phyloP scores from a whole-genome alignment of 2,329 filamentous ascomycete species.

The Penicillium sp. region DNA sequence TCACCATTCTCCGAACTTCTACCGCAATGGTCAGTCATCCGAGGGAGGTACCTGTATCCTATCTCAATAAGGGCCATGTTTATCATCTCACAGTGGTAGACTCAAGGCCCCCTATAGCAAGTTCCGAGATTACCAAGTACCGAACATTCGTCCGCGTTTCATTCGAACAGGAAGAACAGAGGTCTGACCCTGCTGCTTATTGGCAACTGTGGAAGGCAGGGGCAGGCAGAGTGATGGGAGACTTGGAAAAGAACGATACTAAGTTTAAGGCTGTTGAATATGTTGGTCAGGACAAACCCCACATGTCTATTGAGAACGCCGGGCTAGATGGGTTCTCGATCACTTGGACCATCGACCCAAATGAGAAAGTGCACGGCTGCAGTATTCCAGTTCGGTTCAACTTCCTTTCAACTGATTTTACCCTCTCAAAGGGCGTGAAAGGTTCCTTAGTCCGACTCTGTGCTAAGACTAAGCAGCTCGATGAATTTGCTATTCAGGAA shows the following conservation, averaged over 20 bases:
- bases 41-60: not conserved
- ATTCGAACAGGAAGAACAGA: constrained; percentile 90
- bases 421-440: constrained; percentile 96
- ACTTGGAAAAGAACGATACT: constrained; percentile 87
- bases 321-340: constrained; percentile 93
- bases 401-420: constrained; percentile 94
- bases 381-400: constrained; percentile 89
- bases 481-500: constrained; percentile 23
- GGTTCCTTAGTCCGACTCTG: constrained; percentile 90
- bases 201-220: constrained; percentile 94
- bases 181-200: constrained; percentile 75
- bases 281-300: constrained; percentile 66
- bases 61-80: constrained; percentile 6
- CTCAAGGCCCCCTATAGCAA: constrained; percentile 49
- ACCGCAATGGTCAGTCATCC: not conserved
- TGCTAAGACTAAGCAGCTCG: constrained; percentile 76
- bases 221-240: constrained; percentile 82
- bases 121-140: constrained; percentile 68
- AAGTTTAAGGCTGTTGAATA: constrained; percentile 91
- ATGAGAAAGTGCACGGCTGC: constrained; percentile 69
- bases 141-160: constrained; percentile 87
- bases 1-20: constrained; percentile 49
- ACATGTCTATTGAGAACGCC: constrained; percentile 69
- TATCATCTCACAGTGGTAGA: not conserved
- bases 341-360: constrained; percentile 73